A percentile compares a stretch with the other conserved stretches of the same genome.
phyloP scores from a whole-genome alignment of 192 early-diverging fungal genomes.

The Chytriomyces confervae region DNA sequence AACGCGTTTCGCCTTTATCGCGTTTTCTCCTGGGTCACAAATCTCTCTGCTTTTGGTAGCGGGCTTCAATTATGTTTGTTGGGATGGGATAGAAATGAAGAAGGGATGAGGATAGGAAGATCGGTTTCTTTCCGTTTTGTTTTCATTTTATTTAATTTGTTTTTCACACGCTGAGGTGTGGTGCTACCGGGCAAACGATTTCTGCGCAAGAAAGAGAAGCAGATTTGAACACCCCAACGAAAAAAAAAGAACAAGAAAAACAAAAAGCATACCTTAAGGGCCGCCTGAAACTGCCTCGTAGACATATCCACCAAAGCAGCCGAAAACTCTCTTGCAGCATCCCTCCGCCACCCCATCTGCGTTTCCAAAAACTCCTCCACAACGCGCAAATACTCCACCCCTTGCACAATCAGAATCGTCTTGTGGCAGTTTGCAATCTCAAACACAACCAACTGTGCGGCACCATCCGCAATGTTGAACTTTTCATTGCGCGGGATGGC shows the following conservation, averaged over 20 bases:
- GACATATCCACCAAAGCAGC: constrained; percentile 17
- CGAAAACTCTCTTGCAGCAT: constrained; percentile 7
- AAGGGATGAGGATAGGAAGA: too few species aligned
- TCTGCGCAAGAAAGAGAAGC: constrained; percentile 39
- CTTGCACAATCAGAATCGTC: constrained; percentile 61
- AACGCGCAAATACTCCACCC: constrained; percentile 64
- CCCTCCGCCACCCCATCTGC: constrained; percentile 11
- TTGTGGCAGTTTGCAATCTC: constrained; percentile 58
- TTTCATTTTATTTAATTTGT: too few species aligned
- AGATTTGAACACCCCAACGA: constrained; percentile 75
- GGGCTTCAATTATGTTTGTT: too few species aligned
- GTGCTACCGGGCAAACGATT: too few species aligned
- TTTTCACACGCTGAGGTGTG: too few species aligned
- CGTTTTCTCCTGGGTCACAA: too few species aligned
- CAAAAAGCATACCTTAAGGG: constrained; percentile 43
- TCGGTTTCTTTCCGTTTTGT: too few species aligned
- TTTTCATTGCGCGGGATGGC: constrained; percentile 67
- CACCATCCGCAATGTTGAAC: constrained; percentile 79
- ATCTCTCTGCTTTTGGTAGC: too few species aligned
- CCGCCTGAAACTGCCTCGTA: constrained; percentile 28
- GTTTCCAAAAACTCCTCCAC: constrained; percentile 41
- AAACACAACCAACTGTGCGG: constrained; percentile 70
- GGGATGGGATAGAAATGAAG: too few species aligned
- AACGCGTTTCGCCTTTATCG: too few species aligned
- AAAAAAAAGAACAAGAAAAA: constrained; percentile 38